Conservation (phyloP, 2,329 filamentous ascomycete species). For the Pezicula neosporulosa region DNA sequence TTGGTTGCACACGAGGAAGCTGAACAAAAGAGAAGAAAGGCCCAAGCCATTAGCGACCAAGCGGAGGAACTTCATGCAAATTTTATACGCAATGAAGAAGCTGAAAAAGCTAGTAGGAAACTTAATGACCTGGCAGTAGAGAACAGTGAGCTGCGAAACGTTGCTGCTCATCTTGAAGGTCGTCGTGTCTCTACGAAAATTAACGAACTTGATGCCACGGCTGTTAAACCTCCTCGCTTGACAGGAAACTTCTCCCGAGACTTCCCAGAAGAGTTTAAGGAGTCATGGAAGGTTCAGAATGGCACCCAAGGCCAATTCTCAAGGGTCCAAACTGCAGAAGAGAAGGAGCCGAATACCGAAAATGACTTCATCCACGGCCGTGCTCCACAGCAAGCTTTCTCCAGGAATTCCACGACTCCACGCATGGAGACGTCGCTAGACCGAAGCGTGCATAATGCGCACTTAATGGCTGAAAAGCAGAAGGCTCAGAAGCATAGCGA, state of each 20-base stretch:
- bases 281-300: conserved; percentile 35
- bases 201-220: conserved; percentile 10
- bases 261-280: conserved; percentile 48
- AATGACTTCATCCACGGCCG: conserved; percentile 20
- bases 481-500: neutral
- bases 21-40: neutral
- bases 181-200: conserved; percentile 11
- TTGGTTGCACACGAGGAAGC: neutral
- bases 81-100: neutral
- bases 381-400: conserved; percentile 12
- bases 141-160: conserved; percentile 17
- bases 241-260: conserved; percentile 48
- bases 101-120: conserved; percentile 12
- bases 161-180: conserved; percentile 14
- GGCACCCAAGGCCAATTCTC: conserved; percentile 7
- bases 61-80: neutral
- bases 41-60: neutral
- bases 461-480: neutral
- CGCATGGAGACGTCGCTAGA: conserved; percentile 27
- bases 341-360: conserved; percentile 18
- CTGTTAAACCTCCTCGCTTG: conserved; percentile 17
- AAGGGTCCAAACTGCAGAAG: conserved; percentile 9
- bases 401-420: conserved; percentile 16
- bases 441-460: conserved; percentile 10
- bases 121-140: conserved; percentile 17